These are phyloP conservation scores for Silene uniflora DNA, from an alignment of 148 eudicot genomes.

Conservation along the genomic window DNA sequence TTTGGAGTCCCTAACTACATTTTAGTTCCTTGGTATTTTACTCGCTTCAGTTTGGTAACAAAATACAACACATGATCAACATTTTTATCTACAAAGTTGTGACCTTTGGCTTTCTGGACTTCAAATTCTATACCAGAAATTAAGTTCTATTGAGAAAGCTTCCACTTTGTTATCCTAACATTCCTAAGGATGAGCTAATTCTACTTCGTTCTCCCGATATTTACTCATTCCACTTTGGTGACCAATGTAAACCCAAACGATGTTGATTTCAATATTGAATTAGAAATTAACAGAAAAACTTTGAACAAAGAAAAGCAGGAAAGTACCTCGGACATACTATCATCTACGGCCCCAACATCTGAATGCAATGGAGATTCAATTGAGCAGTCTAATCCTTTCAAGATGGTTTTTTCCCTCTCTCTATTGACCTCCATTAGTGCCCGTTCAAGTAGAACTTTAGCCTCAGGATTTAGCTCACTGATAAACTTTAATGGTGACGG, in stretches of 20 bases:
- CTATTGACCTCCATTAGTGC: constrained; percentile 90
- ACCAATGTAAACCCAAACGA: background rate
- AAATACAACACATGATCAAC: too few species aligned
- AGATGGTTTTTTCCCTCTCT: constrained; percentile 83
- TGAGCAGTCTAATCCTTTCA: constrained; percentile 62
- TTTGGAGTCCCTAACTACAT: too few species aligned
- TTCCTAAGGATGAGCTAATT: too few species aligned
- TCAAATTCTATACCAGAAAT: too few species aligned
- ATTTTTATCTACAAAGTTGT: too few species aligned
- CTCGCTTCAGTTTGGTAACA: too few species aligned
- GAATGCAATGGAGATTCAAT: constrained; percentile 66
- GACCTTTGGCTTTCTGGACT: too few species aligned
- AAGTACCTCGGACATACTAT: constrained; percentile 78
- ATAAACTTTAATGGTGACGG: constrained; percentile 96
- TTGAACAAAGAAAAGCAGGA: constrained; percentile 1
- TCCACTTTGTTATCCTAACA: too few species aligned
- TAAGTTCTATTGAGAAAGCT: too few species aligned
- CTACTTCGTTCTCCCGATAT: too few species aligned
- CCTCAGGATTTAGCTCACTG: constrained; percentile 82
- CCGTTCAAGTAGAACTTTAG: constrained; percentile 69
- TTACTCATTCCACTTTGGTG: background rate
- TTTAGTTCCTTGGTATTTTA: too few species aligned
- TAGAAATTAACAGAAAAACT: background rate
- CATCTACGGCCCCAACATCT: constrained; percentile 51
- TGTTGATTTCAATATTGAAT: background rate